A percentile compares a stretch with the other conserved stretches of the same genome.
phyloP scores from a whole-genome alignment of 345 rosid genomes.

The Pelargonium nanum region DNA sequence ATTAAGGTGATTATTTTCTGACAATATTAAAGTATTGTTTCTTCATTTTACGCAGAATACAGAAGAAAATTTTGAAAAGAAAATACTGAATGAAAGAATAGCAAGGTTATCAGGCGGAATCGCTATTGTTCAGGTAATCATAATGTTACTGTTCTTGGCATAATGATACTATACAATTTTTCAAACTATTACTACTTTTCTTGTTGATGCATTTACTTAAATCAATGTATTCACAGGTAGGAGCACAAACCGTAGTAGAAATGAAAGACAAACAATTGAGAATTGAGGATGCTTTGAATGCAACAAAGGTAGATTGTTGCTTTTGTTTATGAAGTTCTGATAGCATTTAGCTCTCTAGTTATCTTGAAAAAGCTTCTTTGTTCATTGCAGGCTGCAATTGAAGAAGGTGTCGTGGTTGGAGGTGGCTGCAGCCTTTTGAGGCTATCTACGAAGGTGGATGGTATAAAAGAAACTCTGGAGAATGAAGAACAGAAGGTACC shows the following conservation, averaged over 20 bases:
- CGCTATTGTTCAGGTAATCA: constrained; percentile 69
- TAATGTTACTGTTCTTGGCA: not conserved
- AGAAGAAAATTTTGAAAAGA: constrained; percentile 53
- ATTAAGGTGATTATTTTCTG: not conserved
- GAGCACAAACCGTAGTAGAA: constrained; percentile 88
- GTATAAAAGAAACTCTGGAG: constrained; percentile 51
- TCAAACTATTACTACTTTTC: not conserved
- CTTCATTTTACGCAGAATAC: constrained; percentile 48
- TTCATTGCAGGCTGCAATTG: constrained; percentile 67
- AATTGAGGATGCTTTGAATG: constrained; percentile 86
- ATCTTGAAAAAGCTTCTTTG: not conserved
- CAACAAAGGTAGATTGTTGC: constrained; percentile 58
- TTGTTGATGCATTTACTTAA: constrained; percentile 6
- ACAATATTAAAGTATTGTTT: not conserved
- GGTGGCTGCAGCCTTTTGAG: constrained; percentile 86
- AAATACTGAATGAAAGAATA: constrained; percentile 75
- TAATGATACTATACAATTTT: constrained; percentile 1
- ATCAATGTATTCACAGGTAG: constrained; percentile 42
- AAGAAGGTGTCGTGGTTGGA: constrained; percentile 90
- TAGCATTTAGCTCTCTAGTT: constrained; percentile 2
- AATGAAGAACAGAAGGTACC: constrained; percentile 75
- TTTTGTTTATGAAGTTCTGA: not conserved
- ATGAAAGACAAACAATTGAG: constrained; percentile 82
- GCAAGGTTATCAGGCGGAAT: constrained; percentile 80
- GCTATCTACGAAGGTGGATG: constrained; percentile 56